Evolutionary conservation across 257 asterid genomes (phyloP), one percentile per base, ranked within the genome.

Genomic region (Capsicum pubescens): DNA sequence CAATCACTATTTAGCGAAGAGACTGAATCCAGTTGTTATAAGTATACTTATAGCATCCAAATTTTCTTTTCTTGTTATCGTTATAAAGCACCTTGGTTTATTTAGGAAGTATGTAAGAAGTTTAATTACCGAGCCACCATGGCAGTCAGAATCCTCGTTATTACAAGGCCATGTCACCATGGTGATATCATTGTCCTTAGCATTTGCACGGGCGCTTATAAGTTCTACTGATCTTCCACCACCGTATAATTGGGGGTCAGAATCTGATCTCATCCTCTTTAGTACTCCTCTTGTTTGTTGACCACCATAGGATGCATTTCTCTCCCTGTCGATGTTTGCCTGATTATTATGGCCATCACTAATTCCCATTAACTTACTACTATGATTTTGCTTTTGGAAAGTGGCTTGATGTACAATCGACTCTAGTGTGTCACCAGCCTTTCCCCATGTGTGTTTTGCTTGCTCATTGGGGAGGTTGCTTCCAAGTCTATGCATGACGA

Each of bases 391-490:
- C 19, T 54, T 77, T 26, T 77, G 48, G 26, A 5, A 52, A 32
- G 92, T 85, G 6, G 93, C 92, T 84, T 89, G 97, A 59, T 91
- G 86, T 21, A 93, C 93, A 10, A 93, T 32, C 70, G 94, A 89
- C 79, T 93, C 97, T 2, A 92, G 91, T 9, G 97, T 92, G 46
- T 85, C 93, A 11, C 69, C 86, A 7, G 84, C 10, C 35, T 78
- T 83, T 54, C 32, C 84, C 85, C 90, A 89, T 50, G 84, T 84
- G 54, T 85, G 84, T 82, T 85, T 86, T 17, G 79, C 35, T 66
- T 78, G 87, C 36, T 78, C 80, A 10, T 79, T 17, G 7, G 82
- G 68, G 64, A 19, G 19, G 14, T 14, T 77, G 64, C 39, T 63
- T 7, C 86, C 55, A 2, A 89, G 79, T 3, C 87, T 91, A n/a